These are phyloP conservation scores for Fereydounia khargensis DNA, from an alignment of 1,284 basidiomycete species.

Conservation along the genomic window DNA sequence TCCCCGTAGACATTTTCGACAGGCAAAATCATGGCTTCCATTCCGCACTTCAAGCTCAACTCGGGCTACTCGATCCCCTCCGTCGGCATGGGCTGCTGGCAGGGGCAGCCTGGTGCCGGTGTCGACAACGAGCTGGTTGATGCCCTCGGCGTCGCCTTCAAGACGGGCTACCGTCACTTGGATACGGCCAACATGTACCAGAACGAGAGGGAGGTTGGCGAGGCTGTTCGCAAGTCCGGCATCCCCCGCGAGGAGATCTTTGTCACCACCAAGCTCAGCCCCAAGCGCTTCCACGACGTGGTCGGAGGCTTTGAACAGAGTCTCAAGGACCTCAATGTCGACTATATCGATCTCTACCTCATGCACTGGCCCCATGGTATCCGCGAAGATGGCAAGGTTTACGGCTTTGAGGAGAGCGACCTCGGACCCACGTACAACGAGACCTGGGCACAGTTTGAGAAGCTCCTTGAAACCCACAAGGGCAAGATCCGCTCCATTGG, in stretches of 20 bases:
- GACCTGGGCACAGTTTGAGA: conserved; percentile 48
- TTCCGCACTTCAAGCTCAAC: conserved; percentile 35
- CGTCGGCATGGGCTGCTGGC: conserved; percentile 43
- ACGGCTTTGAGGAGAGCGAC: conserved; percentile 13
- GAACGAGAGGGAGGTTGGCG: conserved; percentile 82
- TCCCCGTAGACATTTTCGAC: no score
- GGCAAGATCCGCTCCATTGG: conserved; percentile 62
- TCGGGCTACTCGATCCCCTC: conserved; percentile 37
- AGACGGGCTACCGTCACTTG: conserved; percentile 43
- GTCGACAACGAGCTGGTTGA: conserved; percentile 15
- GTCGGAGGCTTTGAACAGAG: conserved; percentile 67
- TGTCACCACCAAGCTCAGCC: conserved; percentile 78
- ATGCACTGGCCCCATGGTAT: conserved; percentile 45
- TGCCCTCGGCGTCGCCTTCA: conserved; percentile 14
- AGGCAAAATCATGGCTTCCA: conserved; percentile 20
- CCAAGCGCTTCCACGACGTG: conserved; percentile 52
- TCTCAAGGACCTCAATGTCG: conserved; percentile 68
- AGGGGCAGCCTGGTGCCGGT: conserved; percentile 24
- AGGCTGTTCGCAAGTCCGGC: conserved; percentile 71
- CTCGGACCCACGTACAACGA: conserved; percentile 34
- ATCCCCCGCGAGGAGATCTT: conserved; percentile 77
- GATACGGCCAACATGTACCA: conserved; percentile 46
- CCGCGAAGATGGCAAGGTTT: conserved; percentile 3
- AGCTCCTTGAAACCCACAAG: conserved; percentile 41
- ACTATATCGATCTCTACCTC: conserved; percentile 64